A percentile compares a stretch with the other conserved stretches of the same genome.
These are phyloP conservation scores for Aspergillus novoparasiticus DNA, from an alignment of 2,329 filamentous ascomycete species.

Conservation along the genomic window DNA sequence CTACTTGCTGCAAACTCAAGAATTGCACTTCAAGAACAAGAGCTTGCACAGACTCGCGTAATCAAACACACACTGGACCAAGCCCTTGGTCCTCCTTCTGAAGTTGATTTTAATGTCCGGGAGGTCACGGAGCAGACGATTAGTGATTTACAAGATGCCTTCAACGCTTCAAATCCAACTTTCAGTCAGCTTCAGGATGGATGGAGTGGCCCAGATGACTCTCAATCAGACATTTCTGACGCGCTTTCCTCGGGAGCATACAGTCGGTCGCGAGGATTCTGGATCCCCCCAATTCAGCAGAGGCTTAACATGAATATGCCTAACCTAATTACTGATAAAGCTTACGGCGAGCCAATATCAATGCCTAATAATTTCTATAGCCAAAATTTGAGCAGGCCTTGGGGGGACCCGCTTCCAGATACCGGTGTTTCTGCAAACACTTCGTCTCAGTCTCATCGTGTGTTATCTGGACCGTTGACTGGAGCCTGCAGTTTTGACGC, in stretches of 20 bases:
- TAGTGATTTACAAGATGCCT: constrained; percentile 53
- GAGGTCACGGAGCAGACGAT: constrained; percentile 56
- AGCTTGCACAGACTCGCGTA: constrained; percentile 61
- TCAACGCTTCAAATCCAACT: constrained; percentile 52
- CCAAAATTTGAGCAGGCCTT: constrained; percentile 35
- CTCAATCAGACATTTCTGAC: constrained; percentile 49
- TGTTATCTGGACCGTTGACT: constrained; percentile 38
- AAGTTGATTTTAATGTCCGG: constrained; percentile 52
- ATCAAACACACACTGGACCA: constrained; percentile 65
- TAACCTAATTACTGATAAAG: constrained; percentile 29
- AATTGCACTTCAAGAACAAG: constrained; percentile 62
- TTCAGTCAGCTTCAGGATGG: constrained; percentile 45
- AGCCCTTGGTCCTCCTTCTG: constrained; percentile 56
- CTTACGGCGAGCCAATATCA: constrained; percentile 28
- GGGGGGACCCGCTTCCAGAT: constrained; percentile 28
- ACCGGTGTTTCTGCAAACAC: constrained; percentile 22
- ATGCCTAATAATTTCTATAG: constrained; percentile 22
- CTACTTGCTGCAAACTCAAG: constrained; percentile 59
- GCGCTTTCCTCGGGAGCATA: constrained; percentile 45
- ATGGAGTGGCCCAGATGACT: constrained; percentile 49
- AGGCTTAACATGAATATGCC: constrained; percentile 31
- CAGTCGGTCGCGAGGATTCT: constrained; percentile 40
- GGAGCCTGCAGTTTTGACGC: constrained; percentile 31
- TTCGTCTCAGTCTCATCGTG: constrained; percentile 34
- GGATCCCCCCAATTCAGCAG: constrained; percentile 29